Conservation (phyloP, 2,329 filamentous ascomycete genomes). For the Daldinia sp. region DNA sequence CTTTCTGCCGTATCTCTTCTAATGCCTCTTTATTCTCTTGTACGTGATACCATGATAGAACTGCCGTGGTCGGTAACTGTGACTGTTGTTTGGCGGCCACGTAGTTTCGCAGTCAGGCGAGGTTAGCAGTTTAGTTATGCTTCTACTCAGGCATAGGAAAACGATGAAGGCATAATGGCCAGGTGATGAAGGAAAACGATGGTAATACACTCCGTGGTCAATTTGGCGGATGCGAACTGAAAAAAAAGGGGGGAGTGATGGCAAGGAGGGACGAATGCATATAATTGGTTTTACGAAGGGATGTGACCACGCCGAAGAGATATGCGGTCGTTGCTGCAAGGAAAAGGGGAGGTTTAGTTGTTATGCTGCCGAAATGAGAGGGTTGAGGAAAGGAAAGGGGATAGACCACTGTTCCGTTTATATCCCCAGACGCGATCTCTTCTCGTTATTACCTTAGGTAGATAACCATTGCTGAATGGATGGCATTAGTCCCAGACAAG, state of each 20-base stretch:
- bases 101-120: slow-evolving; percentile 5
- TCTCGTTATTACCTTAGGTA: slow-evolving; percentile 21
- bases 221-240: slow-evolving; percentile 5
- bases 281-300: slow-evolving; percentile 18
- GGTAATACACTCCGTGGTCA: not conserved
- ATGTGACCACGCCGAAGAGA: not conserved
- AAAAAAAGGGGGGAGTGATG: slow-evolving; percentile 19
- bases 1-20: slow-evolving; percentile 26
- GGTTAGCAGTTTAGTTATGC: slow-evolving; percentile 5
- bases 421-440: slow-evolving; percentile 22
- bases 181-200: not conserved
- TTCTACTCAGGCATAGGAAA: slow-evolving; percentile 9
- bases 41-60: slow-evolving; percentile 39
- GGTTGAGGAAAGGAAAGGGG: slow-evolving; percentile 15
- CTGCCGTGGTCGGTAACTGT: slow-evolving; percentile 14
- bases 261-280: slow-evolving; percentile 19
- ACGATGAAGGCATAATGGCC: slow-evolving; percentile 4
- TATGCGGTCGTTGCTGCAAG: not conserved
- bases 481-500: not conserved
- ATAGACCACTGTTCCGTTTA: slow-evolving; percentile 25
- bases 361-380: not conserved
- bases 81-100: slow-evolving; percentile 8
- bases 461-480: slow-evolving; percentile 23
- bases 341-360: slow-evolving; percentile 14
- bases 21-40: slow-evolving; percentile 33